These are phyloP conservation scores for Arabidopsis hybrid DNA, from an alignment of 441 rosid genomes.

Conservation along the genomic window DNA sequence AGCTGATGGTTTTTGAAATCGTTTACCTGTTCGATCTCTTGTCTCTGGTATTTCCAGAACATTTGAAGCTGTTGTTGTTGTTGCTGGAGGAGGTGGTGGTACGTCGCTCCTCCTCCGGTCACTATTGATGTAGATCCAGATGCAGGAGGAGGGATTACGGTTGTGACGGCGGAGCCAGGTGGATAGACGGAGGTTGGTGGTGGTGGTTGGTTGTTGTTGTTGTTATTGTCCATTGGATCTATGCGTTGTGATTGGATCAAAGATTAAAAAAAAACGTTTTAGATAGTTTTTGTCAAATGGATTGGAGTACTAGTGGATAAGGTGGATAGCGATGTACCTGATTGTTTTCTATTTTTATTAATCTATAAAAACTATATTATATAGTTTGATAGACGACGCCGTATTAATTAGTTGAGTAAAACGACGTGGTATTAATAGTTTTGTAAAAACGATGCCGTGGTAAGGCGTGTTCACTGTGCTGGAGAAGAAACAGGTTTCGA, in stretches of 20 bases:
- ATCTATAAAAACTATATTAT: not conserved
- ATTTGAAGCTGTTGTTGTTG: conserved; percentile 90
- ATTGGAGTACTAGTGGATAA: conserved; percentile 37
- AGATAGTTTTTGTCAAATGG: conserved; percentile 23
- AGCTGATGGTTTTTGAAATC: conserved; percentile 98
- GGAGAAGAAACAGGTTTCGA: conserved; percentile 46
- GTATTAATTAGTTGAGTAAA: not conserved
- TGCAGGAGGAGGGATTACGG: conserved; percentile 59
- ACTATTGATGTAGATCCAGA: conserved; percentile 41
- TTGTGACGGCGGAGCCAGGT: conserved; percentile 37
- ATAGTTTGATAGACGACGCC: too few relatives aligned
- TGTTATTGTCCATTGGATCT: conserved; percentile 48
- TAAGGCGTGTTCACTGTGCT: conserved; percentile 4
- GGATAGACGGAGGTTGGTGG: conserved; percentile 55
- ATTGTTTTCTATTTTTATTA: conserved; percentile 14
- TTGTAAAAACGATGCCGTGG: not conserved
- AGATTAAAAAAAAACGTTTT: conserved; percentile 42
- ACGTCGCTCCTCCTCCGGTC: conserved; percentile 47
- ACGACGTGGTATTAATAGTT: not conserved
- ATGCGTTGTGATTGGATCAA: conserved; percentile 47
- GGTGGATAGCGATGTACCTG: conserved; percentile 48
- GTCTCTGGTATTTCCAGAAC: conserved; percentile 88
- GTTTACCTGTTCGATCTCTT: conserved; percentile 91
- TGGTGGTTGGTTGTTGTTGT: conserved; percentile 50
- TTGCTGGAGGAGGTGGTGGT: conserved; percentile 88